Percentiles rank a stretch among this genome's conserved stretches.
Evolutionary conservation across 192 early-diverging fungal species (phyloP).

Genomic region (Backusella sp.): DNA sequence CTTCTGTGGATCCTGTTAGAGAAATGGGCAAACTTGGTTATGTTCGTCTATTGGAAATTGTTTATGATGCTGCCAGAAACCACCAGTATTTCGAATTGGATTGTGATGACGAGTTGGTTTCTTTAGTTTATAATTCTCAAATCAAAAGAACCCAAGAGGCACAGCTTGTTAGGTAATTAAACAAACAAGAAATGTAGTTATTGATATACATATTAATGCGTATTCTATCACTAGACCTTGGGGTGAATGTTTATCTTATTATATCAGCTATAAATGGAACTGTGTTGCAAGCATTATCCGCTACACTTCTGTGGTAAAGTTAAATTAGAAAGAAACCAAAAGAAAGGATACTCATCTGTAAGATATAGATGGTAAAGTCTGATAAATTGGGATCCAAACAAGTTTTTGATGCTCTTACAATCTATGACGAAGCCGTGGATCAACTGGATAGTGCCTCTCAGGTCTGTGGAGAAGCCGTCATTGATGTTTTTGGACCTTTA

Average conservation of each 20-base stretch:
- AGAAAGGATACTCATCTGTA: background rate
- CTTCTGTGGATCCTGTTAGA: background rate
- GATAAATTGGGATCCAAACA: background rate
- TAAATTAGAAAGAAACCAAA: background rate
- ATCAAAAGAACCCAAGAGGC: conserved; percentile 20
- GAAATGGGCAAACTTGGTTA: conserved; percentile 19
- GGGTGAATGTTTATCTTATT: conserved; percentile 19
- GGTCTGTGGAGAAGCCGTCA: conserved; percentile 24
- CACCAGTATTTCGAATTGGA: conserved; percentile 2
- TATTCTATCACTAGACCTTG: background rate
- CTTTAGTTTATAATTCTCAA: background rate
- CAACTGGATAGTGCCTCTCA: conserved; percentile 32
- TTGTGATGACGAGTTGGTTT: conserved; percentile 1
- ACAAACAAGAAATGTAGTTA: background rate
- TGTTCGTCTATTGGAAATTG: conserved; percentile 4
- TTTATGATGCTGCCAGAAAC: conserved; percentile 12
- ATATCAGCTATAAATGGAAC: conserved; percentile 28
- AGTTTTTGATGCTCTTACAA: conserved; percentile 14
- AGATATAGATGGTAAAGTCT: background rate
- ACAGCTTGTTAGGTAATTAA: conserved; percentile 3
- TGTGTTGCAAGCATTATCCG: conserved; percentile 12
- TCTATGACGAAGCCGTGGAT: conserved; percentile 28
- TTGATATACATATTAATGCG: background rate
- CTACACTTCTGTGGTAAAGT: conserved; percentile 10
- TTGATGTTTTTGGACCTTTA: conserved; percentile 17